Evolutionary conservation across 1,284 basidiomycete species (phyloP), one percentile per base, ranked within the genome.

Genomic region (Irpex rosettiformis): DNA sequence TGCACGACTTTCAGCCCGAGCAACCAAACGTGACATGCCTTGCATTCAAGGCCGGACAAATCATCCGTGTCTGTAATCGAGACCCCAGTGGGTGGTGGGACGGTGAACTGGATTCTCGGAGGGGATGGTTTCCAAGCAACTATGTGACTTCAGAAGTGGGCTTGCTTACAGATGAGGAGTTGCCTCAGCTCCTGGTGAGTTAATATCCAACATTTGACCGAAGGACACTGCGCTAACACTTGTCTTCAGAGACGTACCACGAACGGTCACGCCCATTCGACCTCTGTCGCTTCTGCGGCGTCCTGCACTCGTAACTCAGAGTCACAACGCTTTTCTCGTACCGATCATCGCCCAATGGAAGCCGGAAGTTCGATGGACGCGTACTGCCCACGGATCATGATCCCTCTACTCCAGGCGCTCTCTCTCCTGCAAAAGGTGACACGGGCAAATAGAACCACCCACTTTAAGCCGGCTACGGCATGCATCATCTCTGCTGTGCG

Each of bases 71-170:
- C 27, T 79, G 93, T 58, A 93, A 93, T 68, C 83, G 88, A 63
- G 95, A 98, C 73, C 64, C 81, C 0, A 93, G 90, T 61, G 97
- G 96, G 0, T 99, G 97, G 97, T 98, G 96, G 96, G 96, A 99
- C 70, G 96, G 97, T 8, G 94, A 98, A 74, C 75, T 97, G 21
- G 89, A 90, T 54, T 88, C 84, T 4, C 76, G 86, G 57, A 78
- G 94, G 66, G 97, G 97, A n/a, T 99, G 96, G 96, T 98, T 98
- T 73, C 96, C 96, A n/a, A 94, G 93, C 69, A 93, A 93, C 72
- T 93, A 93, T 74, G 89, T 91, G 59, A 86, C 85, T 64, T 75
- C 79, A 24, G 84, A 88, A 62, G 78, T 82, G 28, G 79, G 81
- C 8, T 67, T 79, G 40, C 60, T 82, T 49, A 77, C 73, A 33